These are phyloP conservation scores for Populus trichocarpa DNA, from an alignment of 441 rosid genomes.

Conservation along the genomic window DNA sequence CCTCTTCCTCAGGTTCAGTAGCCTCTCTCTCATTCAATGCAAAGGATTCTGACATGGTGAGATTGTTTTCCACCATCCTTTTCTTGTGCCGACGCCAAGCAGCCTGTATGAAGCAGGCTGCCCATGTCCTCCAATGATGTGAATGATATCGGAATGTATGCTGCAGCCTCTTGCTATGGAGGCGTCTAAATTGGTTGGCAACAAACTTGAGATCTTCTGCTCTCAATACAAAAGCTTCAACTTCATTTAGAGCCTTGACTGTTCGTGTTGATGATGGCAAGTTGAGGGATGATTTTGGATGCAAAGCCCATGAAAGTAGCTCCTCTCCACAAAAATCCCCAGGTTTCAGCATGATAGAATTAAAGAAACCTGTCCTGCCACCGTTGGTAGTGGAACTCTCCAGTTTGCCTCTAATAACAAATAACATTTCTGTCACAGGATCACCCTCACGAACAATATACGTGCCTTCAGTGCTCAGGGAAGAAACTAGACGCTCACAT, in stretches of 20 bases:
- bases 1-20: conserved; percentile 24
- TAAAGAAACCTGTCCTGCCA: conserved; percentile 93
- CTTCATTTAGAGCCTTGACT: conserved; percentile 73
- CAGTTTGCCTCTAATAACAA: conserved; percentile 76
- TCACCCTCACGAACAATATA: conserved; percentile 53
- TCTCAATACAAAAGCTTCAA: conserved; percentile 82
- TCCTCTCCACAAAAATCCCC: conserved; percentile 96
- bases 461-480: no score
- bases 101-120: conserved; percentile 91
- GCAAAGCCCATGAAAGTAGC: conserved; percentile 88
- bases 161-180: conserved; percentile 92
- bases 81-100: conserved; percentile 84
- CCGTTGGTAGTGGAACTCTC: conserved; percentile 96
- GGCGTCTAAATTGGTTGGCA: conserved; percentile 85
- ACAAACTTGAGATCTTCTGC: conserved; percentile 95
- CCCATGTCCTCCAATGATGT: conserved; percentile 98
- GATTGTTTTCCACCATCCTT: conserved; percentile 49
- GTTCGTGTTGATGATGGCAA: conserved; percentile 95
- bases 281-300: conserved; percentile 70
- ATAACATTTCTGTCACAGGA: conserved; percentile 82
- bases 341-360: conserved; percentile 64
- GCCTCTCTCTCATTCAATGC: conserved; percentile 25
- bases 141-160: conserved; percentile 87
- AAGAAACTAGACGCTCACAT: no score
- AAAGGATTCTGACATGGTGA: conserved; percentile 43